Conservation (phyloP, 768 basidiomycete species). For the Phallus indusiatus region DNA sequence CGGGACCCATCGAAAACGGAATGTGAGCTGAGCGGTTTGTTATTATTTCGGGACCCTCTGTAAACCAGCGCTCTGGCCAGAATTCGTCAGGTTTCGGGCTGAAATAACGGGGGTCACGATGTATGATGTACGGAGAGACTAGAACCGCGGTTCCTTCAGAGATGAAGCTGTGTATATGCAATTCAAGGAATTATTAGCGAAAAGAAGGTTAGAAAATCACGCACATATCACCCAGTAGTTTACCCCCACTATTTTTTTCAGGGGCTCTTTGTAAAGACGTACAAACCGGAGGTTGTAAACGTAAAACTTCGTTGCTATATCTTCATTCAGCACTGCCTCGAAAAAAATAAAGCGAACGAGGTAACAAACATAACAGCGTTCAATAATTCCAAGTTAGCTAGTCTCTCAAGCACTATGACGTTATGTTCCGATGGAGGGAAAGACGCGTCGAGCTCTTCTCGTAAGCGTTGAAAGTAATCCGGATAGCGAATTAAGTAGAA, state of each 20-base stretch:
- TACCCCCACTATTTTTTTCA: slow-evolving; percentile 27
- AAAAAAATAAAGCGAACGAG: slow-evolving; percentile 21
- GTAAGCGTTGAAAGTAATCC: slow-evolving; percentile 15
- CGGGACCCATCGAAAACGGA: slow-evolving; percentile 38
- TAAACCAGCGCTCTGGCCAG: slow-evolving; percentile 33
- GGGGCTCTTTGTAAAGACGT: slow-evolving; percentile 36
- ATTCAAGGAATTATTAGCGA: neutral
- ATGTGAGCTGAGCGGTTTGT: slow-evolving; percentile 22
- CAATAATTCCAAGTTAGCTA: slow-evolving; percentile 23
- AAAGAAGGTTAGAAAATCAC: slow-evolving; percentile 10
- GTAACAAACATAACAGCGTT: slow-evolving; percentile 26
- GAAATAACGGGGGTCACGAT: slow-evolving; percentile 39
- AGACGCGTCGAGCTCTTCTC: slow-evolving; percentile 19
- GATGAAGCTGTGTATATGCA: neutral
- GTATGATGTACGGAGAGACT: slow-evolving; percentile 18
- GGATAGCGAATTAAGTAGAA: slow-evolving; percentile 20
- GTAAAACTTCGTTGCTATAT: slow-evolving; percentile 39
- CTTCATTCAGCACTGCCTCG: slow-evolving; percentile 19
- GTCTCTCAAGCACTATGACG: slow-evolving; percentile 11
- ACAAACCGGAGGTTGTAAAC: slow-evolving; percentile 40
- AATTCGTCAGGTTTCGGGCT: slow-evolving; percentile 35
- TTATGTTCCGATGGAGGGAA: slow-evolving; percentile 15
- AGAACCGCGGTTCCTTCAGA: neutral
- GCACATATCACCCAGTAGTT: slow-evolving; percentile 30
- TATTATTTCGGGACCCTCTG: neutral